Conservation (phyloP, 2,329 filamentous ascomycete species). For the Sporothrix sp. region DNA sequence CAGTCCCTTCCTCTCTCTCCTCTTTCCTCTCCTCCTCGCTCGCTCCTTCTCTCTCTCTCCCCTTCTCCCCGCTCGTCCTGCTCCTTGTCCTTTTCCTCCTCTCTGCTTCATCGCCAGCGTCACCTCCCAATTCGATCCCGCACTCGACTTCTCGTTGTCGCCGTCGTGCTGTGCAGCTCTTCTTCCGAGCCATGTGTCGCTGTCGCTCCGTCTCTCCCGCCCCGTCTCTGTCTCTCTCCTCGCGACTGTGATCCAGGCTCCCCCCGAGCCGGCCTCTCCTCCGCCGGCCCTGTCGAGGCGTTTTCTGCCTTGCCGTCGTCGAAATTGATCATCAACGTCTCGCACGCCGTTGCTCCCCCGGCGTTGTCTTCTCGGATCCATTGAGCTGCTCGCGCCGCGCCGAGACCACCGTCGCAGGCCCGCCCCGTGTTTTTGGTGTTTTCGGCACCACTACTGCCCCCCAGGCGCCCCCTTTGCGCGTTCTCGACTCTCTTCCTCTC, state of each 20-base stretch:
- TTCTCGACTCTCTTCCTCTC: neutral
- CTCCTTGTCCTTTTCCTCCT: neutral
- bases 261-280: neutral
- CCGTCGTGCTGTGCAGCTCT: neutral
- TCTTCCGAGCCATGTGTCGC: constrained; percentile 12
- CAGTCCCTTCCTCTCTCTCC: constrained; percentile 2
- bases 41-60: neutral
- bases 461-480: neutral
- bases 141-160: neutral
- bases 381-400: neutral
- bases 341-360: neutral
- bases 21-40: neutral
- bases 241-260: constrained; percentile 10
- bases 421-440: neutral
- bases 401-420: neutral
- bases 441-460: neutral
- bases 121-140: neutral
- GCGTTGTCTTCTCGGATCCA: neutral
- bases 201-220: constrained; percentile 3
- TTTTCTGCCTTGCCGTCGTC: neutral
- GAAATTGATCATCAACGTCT: neutral
- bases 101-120: neutral
- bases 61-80: neutral
- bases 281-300: too few species aligned
- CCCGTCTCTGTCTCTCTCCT: constrained; percentile 7